phyloP scores from a whole-genome alignment of 2,329 filamentous ascomycete species.

The Coleophoma eucalyptorum region DNA sequence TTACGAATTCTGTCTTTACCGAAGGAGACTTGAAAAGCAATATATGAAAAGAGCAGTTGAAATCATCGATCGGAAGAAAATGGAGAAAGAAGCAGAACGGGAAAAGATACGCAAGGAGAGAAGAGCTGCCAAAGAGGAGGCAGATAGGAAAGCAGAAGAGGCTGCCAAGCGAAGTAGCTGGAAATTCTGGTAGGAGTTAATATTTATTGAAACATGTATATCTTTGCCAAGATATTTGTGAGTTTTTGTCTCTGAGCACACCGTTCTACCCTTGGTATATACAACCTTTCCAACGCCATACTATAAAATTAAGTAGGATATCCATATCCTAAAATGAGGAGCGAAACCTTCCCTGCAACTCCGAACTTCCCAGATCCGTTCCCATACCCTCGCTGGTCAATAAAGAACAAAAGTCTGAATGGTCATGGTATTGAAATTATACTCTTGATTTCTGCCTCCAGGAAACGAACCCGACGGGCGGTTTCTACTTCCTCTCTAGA shows the following conservation, averaged over 20 bases:
- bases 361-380: too few species aligned
- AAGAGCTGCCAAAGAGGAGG: conserved; percentile 37
- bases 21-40: conserved; percentile 68
- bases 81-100: conserved; percentile 51
- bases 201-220: conserved; percentile 5
- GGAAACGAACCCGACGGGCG: conserved; percentile 23
- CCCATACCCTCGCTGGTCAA: too few species aligned
- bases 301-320: not conserved
- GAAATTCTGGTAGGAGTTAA: conserved; percentile 25
- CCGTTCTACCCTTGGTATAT: not conserved
- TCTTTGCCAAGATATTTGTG: not conserved
- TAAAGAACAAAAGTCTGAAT: not conserved
- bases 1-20: conserved; percentile 82
- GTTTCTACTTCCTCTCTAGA: conserved; percentile 15
- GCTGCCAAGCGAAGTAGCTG: conserved; percentile 20
- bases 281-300: not conserved
- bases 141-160: conserved; percentile 28
- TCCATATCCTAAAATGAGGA: too few species aligned
- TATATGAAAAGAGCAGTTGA: conserved; percentile 86
- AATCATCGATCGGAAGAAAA: conserved; percentile 70
- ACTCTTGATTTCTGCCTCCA: conserved; percentile 13
- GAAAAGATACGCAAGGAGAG: conserved; percentile 36
- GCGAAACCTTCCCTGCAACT: too few species aligned
- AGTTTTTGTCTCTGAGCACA: not conserved
- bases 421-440: conserved; percentile 11